Evolutionary conservation across 345 rosid genomes (phyloP), one percentile per base, ranked within the genome.

Genomic region (Eucalyptus decipiens): DNA sequence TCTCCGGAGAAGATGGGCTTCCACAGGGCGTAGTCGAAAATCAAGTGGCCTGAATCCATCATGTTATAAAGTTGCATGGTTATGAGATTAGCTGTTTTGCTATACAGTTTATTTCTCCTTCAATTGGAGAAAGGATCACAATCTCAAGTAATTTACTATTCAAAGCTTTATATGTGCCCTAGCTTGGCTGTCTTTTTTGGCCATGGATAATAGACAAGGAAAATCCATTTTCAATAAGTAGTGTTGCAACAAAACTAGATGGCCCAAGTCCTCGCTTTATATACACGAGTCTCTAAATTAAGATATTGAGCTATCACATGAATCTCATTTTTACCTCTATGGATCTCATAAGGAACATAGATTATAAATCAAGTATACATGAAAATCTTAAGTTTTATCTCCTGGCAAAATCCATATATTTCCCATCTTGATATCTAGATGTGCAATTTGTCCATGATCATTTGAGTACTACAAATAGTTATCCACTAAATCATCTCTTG

Each of bases 1-100:
- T 98, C 80, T 98, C 98, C 81, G 97, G 98, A 80, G 98, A 98
- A 87, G 99, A 98, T 21, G 99, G 99, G 81, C 98, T 98, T 92
- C 97, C 99, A 10, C 91, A 95, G 92, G 99, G 98, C 88, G 96
- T 97, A 1, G 99, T 98, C 87, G 97, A 98, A 93, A 97, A 98
- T 91, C 98, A 97, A 91, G 94, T 96, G 42, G 96, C 98, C 34
- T 95, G 93, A 34, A 97, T 93, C 91, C 95, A 94, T 86, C 95
- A 91, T 72, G 95, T 95, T 87, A 94, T 96, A 37, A 95, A 94
- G 94, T 90, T 98, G 91, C 95, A 95, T 11, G 93, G 96, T 88
- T 93, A 94, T 83, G 98, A 98, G 99, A 96, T 97, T 51, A 89
- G 95, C 90, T 91, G 26, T 47, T 86, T 54, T 60, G 17, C 43